A percentile compares a stretch with the other conserved stretches of the same genome.
These are phyloP conservation scores for Solanum hybrid DNA, from an alignment of 305 asterid species.

Conservation along the genomic window DNA sequence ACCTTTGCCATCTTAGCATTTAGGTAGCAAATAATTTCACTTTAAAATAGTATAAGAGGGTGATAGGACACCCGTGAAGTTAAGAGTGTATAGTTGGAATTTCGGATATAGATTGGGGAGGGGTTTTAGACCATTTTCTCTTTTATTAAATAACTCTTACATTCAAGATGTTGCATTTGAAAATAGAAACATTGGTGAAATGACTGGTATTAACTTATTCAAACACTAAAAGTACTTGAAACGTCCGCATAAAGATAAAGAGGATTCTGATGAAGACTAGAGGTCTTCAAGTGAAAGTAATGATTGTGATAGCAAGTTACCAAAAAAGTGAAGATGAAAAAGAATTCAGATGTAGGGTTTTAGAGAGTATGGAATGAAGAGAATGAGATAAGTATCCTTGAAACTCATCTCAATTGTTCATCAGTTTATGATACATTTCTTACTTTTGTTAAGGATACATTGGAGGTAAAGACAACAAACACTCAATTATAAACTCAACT, in stretches of 20 bases:
- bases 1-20: accelerated
- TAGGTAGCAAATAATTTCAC: neutral
- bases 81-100: too few species aligned
- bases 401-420: neutral
- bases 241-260: neutral
- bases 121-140: neutral
- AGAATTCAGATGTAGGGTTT: neutral
- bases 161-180: neutral
- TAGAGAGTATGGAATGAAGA: neutral
- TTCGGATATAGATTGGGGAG: too few species aligned
- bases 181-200: neutral
- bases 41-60: neutral
- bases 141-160: too few species aligned
- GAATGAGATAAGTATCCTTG: too few species aligned
- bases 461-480: neutral
- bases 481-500: too few species aligned
- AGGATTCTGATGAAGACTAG: too few species aligned
- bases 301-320: neutral
- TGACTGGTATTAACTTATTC: neutral
- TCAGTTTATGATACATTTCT: neutral
- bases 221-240: neutral
- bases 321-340: too few species aligned
- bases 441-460: too few species aligned
- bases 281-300: neutral
- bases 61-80: neutral